These are phyloP conservation scores for Penicillium egyptiacum DNA, from an alignment of 495 filamentous ascomycete genomes.

Conservation along the genomic window DNA sequence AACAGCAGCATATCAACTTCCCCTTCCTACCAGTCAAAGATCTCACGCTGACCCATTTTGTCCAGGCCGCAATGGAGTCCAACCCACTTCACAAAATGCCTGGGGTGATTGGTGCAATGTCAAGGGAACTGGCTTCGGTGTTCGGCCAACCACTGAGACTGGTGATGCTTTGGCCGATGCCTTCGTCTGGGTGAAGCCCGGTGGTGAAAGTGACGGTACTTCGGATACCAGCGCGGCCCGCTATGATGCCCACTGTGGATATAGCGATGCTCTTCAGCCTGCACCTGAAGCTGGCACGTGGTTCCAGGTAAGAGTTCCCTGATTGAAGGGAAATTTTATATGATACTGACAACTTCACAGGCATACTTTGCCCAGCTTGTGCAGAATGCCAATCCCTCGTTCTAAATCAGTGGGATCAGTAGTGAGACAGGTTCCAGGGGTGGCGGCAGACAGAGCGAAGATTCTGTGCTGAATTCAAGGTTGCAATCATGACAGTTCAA, in stretches of 20 bases:
- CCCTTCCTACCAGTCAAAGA: background rate
- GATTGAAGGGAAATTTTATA: background rate
- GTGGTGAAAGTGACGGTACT: constrained; percentile 80
- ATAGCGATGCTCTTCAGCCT: constrained; percentile 57
- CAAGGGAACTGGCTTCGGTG: constrained; percentile 71
- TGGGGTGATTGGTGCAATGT: constrained; percentile 90
- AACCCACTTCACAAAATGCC: constrained; percentile 59
- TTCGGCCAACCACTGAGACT: constrained; percentile 63
- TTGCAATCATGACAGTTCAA: no score
- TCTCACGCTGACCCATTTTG: background rate
- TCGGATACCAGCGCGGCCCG: constrained; percentile 58
- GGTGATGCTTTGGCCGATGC: constrained; percentile 64
- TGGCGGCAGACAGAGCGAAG: background rate
- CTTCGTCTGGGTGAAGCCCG: constrained; percentile 84
- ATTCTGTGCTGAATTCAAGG: background rate
- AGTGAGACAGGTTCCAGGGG: background rate
- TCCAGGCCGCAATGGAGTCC: constrained; percentile 63
- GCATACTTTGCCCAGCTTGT: constrained; percentile 28
- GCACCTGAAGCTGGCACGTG: constrained; percentile 77
- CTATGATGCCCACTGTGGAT: constrained; percentile 74
- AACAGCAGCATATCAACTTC: background rate
- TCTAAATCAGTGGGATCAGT: background rate
- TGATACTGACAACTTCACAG: constrained; percentile 13
- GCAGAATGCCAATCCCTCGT: constrained; percentile 20
- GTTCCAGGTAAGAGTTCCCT: constrained; percentile 58